Conservation (phyloP, 192 early-diverging fungal species). For the Backusella psychrophila region DNA sequence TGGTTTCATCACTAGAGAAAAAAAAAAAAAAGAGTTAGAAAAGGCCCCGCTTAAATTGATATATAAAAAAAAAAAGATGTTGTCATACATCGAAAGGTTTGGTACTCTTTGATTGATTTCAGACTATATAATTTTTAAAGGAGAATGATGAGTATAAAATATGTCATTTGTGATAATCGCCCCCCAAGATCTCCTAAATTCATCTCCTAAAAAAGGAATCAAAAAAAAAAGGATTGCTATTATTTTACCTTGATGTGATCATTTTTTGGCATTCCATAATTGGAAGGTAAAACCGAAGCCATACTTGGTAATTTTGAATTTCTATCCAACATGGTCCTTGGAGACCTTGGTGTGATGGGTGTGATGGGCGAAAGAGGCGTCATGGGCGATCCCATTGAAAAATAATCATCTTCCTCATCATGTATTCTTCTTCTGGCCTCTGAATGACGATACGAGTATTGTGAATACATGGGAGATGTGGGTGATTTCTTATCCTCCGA, state of each 20-base stretch:
- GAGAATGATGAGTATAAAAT: neutral
- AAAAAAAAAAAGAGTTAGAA: neutral
- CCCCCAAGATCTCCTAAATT: neutral
- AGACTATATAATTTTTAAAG: neutral
- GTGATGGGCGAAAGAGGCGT: neutral
- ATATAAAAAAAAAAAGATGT: neutral
- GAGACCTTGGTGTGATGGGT: neutral
- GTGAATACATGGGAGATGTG: neutral
- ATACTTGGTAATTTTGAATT: neutral
- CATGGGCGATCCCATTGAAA: neutral
- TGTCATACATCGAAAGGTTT: neutral
- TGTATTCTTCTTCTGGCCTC: neutral
- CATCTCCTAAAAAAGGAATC: neutral
- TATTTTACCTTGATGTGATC: neutral
- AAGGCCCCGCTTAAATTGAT: neutral
- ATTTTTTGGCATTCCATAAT: neutral
- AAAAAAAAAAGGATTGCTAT: neutral
- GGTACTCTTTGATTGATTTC: constrained; percentile 8
- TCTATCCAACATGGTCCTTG: neutral
- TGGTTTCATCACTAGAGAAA: neutral
- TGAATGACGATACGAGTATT: neutral
- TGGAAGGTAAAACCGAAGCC: neutral
- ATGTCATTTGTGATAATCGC: neutral
- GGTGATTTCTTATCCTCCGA: neutral
- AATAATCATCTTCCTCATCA: neutral